Evolutionary conservation across 495 filamentous ascomycete species (phyloP), one percentile per base, ranked within the genome.

Genomic region (Venustampulla echinocandica): DNA sequence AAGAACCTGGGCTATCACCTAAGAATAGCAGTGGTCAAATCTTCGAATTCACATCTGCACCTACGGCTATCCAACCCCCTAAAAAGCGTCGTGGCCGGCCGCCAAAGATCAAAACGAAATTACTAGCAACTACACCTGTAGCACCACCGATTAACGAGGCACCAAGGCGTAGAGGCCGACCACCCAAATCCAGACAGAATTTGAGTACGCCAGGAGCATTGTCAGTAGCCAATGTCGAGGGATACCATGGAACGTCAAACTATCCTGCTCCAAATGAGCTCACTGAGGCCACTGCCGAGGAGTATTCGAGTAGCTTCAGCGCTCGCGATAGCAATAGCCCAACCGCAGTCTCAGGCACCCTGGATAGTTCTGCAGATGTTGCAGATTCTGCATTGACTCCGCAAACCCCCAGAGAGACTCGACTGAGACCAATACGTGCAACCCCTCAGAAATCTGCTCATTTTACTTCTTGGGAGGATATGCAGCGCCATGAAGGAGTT

Each of bases 81-180:
- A 23, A n/a, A 4, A 42, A 25, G 19, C 2, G 23, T 10, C 19
- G 39, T n/a, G 39, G 39, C 13, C 19, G 39, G 19, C 39, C 39
- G 3, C 19, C 19, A 27, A 42, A 42, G 39, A 37, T 6, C 10
- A 37, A 18, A 10, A 5, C 34, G 15, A 18, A 6, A 37, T 10
- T 11, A 9, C 15, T 10, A 7, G 39, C 18, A 7, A 25, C 39
- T 24, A 9, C 21, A 15, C 21, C 21, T 10, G 19, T 20, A 5
- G 25, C 6, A 18, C 41, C 17, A 7, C 21, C 66, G 9, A 56
- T 59, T 4, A 62, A 60, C 24, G 11, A 3, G 10, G 3, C 21
- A 3, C 5, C 24, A 28, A 15, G 15, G 22, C 21, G 24, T 7
- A 30, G n/a, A 17, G 40, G 21, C 40, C 19, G n/a, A 17, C 21